Base-by-base conservation (phyloP, 805 yeast species). In the Candida anglica region DNA sequence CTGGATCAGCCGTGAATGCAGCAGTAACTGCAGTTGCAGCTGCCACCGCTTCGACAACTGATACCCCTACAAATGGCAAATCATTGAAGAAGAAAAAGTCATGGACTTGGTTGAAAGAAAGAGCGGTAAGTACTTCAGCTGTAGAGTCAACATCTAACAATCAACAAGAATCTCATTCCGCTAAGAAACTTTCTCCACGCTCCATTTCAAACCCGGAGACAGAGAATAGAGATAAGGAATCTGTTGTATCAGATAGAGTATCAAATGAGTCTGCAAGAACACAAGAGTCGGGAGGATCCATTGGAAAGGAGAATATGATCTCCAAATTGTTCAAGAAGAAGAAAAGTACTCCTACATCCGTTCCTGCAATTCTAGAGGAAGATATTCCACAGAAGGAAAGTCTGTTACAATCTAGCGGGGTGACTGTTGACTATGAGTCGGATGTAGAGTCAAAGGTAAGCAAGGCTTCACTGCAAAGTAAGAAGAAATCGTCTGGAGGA, bases 131-230 rank as follows among this genome's bases (percentile, higher is more conserved):
- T 40, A 38, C 57, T 6, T 58, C 66, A 3, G 46, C 60, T 5
- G 37, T 45, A 3, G 66, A 61, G 10, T 23, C 43, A 6, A 35
- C 27, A 13, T 6, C 15, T 8, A n/a, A 13, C 10, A 11, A 15
- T 11, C 13, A 13, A n/a, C 15, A 20, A 14, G 27, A 30, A 15
- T 4, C 32, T 10, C 5, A 14, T 6, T 15, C 32, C 15, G n/a
- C 23, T 5, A 17, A 19, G 7, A 27, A 33, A 18, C 19, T 29
- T 6, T 60, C 61, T 8, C 30, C 47, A 7, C 37, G 71, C 34
- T 63, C 71, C 6, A 58, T 63, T 8, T 64, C 71, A 8, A 55
- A 53, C 19, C 72, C 72, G 1, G 70, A 64, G 28, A 28, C 41
- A 14, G 32, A 30, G n/a, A n/a, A 15, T 20, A 27, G 29, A 36